phyloP scores from a whole-genome alignment of 176 grass and related monocot genomes.

The Echinochloa phyllopogon region DNA sequence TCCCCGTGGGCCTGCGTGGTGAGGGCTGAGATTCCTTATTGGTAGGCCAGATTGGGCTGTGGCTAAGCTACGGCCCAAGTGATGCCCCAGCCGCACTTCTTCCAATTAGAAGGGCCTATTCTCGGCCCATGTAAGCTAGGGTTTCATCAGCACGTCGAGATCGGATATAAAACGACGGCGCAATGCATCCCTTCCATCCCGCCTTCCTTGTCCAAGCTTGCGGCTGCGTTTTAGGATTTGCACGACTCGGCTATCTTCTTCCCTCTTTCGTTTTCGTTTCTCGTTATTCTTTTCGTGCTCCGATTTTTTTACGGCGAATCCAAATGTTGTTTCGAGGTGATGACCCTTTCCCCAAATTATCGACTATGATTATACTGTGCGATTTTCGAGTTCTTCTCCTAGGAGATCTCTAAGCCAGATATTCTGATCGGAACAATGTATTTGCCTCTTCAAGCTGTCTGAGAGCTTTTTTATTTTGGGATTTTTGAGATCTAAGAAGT shows the following conservation, averaged over 20 bases:
- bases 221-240: not conserved
- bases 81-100: not conserved
- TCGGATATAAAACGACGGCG: constrained; percentile 24
- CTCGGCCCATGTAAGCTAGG: too few species aligned
- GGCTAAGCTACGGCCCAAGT: not conserved
- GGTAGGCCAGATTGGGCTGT: not conserved
- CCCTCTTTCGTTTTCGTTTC: not conserved
- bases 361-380: constrained; percentile 58
- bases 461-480: not conserved
- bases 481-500: not conserved
- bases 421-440: constrained; percentile 17
- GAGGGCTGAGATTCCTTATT: not conserved
- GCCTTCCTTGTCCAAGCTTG: not conserved
- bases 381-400: constrained; percentile 42
- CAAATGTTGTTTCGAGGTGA: constrained; percentile 37
- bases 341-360: constrained; percentile 67
- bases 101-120: not conserved
- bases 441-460: not conserved
- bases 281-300: not conserved
- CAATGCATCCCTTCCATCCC: not conserved
- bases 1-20: not conserved
- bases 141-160: constrained; percentile 5
- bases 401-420: constrained; percentile 56
- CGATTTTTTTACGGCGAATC: not conserved
- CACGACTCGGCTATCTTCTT: not conserved